Evolutionary conservation across 768 basidiomycete genomes (phyloP).

Genomic region (Nidularia pulvinata): DNA sequence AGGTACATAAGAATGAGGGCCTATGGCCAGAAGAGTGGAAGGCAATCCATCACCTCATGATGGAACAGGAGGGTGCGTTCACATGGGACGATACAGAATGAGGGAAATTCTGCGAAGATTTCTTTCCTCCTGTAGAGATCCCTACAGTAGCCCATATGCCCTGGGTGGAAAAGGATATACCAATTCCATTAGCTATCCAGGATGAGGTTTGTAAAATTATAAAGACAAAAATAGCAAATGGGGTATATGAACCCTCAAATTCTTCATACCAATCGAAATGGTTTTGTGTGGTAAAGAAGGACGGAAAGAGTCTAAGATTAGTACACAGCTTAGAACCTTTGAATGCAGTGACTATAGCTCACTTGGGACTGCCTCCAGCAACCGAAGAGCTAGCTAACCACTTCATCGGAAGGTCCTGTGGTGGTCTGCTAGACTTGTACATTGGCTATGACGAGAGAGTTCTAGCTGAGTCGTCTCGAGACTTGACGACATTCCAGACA

Average conservation of each 20-base stretch:
- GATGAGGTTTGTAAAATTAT: not conserved
- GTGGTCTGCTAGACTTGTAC: constrained; percentile 28
- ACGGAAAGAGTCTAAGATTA: not conserved
- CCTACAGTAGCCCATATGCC: not conserved
- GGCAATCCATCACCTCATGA: not conserved
- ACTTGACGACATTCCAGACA: constrained; percentile 39
- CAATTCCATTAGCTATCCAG: not conserved
- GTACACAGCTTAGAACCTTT: not conserved
- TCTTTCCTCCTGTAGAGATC: not conserved
- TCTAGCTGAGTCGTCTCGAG: constrained; percentile 20
- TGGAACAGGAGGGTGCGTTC: not conserved
- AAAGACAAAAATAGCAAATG: not conserved
- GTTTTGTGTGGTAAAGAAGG: not conserved
- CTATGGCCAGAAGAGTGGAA: not conserved
- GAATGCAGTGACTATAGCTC: constrained; percentile 24
- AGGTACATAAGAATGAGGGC: not conserved
- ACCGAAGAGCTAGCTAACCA: constrained; percentile 26
- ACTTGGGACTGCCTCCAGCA: constrained; percentile 29
- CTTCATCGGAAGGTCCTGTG: constrained; percentile 27
- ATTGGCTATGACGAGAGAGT: constrained; percentile 31
- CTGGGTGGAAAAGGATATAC: not conserved
- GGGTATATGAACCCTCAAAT: not conserved
- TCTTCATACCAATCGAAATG: not conserved
- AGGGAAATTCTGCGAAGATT: not conserved
- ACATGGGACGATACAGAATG: not conserved